Evolutionary conservation across 176 grass and related monocot genomes (phyloP), one percentile per base, ranked within the genome.

Genomic region (Paspalum notatum): DNA sequence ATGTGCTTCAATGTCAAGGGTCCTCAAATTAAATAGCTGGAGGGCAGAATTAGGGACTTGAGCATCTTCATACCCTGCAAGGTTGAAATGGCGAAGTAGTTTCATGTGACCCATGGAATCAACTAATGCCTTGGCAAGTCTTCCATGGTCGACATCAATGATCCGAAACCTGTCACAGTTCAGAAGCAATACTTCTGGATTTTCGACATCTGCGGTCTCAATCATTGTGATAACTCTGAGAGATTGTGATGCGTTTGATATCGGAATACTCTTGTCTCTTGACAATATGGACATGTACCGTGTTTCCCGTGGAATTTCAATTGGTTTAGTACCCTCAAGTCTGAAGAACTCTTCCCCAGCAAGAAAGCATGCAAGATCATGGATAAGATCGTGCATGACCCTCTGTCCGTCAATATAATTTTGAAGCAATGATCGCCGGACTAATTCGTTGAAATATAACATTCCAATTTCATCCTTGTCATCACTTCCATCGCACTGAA

Each of bases 281-380:
- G 15, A 5, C 15, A 26, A 9, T 61, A 77, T 38, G 5, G 43
- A 77, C 43, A 77, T 4, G 7, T 77, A 77, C 21, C 75, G 75
- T 4, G 22, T 56, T 22, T 7, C 42, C 42, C 1, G 66, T 47
- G 66, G 20, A 3, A 68, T 4, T 68, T 47, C 75, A 77, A 1
- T 48, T 12, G 15, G 9, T 12, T 47, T 20, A 37, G 47, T 57
- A 8, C 4, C 24, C 0, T 77, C 74, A 13, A 62, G 8, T 48
- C 74, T 77, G 8, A 62, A 62, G 42, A 77, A 77, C 5, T 77
- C 74, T 7, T 27, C 42, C 43, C 42, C 74, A 37, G 74, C 56
- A 77, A 77, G 57, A 77, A 49, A 12, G 16, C 74, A 77, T 12
- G 74, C 74, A 62, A 77, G 74, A 48, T 77, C 74, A 16, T 77